Percentiles rank a stretch among this genome's conserved stretches.
phyloP scores from a whole-genome alignment of 495 filamentous ascomycete genomes.

The Polyplosphaeria fusca region DNA sequence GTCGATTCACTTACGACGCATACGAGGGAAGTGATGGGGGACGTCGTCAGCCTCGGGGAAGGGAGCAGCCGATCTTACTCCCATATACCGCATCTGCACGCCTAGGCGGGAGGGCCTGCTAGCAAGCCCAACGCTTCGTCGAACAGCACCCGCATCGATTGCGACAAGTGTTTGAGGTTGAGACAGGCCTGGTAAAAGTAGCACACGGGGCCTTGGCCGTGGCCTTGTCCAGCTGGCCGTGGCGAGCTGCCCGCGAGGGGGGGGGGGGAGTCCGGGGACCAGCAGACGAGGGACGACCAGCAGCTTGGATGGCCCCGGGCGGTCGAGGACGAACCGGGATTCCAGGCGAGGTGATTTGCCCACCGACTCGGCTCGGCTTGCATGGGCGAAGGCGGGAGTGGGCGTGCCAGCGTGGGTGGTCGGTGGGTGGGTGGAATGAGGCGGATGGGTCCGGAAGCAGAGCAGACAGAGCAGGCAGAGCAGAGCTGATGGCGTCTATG shows the following conservation, averaged over 20 bases:
- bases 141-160: background rate
- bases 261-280: too few relatives aligned
- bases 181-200: constrained; percentile 15
- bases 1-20: too few relatives aligned
- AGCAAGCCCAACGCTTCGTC: background rate
- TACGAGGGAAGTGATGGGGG: constrained; percentile 3
- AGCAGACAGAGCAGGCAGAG: background rate
- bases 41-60: constrained; percentile 24
- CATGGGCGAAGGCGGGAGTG: background rate
- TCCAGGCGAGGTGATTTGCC: constrained; percentile 9
- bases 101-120: background rate
- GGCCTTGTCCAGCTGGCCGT: background rate
- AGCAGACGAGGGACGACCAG: too few relatives aligned
- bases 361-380: constrained; percentile 13
- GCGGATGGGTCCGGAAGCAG: constrained; percentile 19
- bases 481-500: background rate
- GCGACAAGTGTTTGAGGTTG: constrained; percentile 22
- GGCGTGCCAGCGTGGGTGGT: background rate
- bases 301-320: too few relatives aligned
- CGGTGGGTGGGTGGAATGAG: background rate
- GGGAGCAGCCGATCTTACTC: constrained; percentile 22
- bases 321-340: constrained; percentile 18
- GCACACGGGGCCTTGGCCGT: too few relatives aligned
- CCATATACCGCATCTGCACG: constrained; percentile 15
- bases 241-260: too few relatives aligned